phyloP scores from a whole-genome alignment of 2,329 filamentous ascomycete species.

The Fusarium compactum region DNA sequence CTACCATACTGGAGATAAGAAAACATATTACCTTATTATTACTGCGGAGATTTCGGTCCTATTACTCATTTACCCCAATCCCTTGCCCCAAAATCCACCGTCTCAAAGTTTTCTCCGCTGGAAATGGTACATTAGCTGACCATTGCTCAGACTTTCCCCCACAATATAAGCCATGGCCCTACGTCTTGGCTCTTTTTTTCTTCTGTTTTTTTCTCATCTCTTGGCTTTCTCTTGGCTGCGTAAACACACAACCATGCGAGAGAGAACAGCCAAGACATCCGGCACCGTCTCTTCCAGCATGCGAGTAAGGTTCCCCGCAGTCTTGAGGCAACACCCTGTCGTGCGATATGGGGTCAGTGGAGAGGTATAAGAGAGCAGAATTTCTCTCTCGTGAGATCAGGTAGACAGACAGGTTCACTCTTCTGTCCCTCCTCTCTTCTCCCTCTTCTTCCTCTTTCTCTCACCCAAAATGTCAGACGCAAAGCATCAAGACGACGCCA shows the following conservation, averaged over 20 bases:
- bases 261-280: slow-evolving; percentile 22
- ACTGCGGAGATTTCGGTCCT: background rate
- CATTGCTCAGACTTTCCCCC: background rate
- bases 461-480: slow-evolving; percentile 20
- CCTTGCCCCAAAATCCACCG: background rate
- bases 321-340: slow-evolving; percentile 22
- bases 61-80: slow-evolving; percentile 10
- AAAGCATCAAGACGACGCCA: slow-evolving; percentile 12
- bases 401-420: background rate
- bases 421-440: slow-evolving; percentile 5
- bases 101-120: background rate
- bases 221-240: slow-evolving; percentile 20
- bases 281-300: slow-evolving; percentile 23
- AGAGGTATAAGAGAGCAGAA: slow-evolving; percentile 13
- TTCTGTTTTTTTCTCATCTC: slow-evolving; percentile 3
- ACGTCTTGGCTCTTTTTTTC: background rate
- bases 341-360: background rate
- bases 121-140: background rate
- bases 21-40: background rate
- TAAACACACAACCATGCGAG: background rate
- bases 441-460: background rate
- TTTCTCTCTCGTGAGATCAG: background rate
- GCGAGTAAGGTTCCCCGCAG: slow-evolving; percentile 21
- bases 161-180: slow-evolving; percentile 14
- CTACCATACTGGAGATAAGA: background rate